Conservation (phyloP, 371 early-diverging fungal species). For the Lichtheimia corymbifera region DNA sequence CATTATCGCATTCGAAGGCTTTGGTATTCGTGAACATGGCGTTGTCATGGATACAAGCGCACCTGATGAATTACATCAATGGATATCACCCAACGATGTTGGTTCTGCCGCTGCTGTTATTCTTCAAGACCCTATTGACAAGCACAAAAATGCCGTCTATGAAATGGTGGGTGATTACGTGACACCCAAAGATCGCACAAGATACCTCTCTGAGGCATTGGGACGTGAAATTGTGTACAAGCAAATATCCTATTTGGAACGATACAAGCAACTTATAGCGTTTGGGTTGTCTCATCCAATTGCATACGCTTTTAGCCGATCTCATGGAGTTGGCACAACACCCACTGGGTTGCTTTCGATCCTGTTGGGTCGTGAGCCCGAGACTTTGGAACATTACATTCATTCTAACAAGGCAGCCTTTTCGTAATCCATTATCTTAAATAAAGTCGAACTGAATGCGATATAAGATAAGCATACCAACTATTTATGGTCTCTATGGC, state of each 20-base stretch:
- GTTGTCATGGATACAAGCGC: conserved; percentile 1
- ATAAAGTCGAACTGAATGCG: too few species aligned
- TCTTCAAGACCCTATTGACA: conserved; percentile 18
- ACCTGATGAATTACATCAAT: conserved; percentile 5
- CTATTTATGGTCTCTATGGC: too few species aligned
- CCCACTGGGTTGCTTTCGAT: conserved; percentile 3
- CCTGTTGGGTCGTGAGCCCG: conserved; percentile 16
- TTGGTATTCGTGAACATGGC: neutral
- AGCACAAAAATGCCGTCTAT: conserved; percentile 20
- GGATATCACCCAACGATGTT: conserved; percentile 21
- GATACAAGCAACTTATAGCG: neutral
- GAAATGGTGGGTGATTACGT: conserved; percentile 11
- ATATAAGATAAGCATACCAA: too few species aligned
- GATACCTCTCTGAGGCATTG: conserved; percentile 4
- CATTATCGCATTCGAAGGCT: conserved; percentile 3
- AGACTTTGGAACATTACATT: conserved; percentile 19
- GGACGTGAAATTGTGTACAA: conserved; percentile 11
- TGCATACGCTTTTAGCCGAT: neutral
- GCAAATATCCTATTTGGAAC: conserved; percentile 1
- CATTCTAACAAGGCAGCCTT: conserved; percentile 3
- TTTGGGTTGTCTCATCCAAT: conserved; percentile 6
- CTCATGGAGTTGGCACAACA: too few species aligned
- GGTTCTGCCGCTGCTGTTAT: conserved; percentile 14
- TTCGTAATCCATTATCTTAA: too few species aligned
- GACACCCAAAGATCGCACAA: conserved; percentile 12